A percentile compares a stretch with the other conserved stretches of the same genome.
Evolutionary conservation across 2,329 filamentous ascomycete genomes (phyloP).

Genomic region (Dendrostoma leiphaemia): DNA sequence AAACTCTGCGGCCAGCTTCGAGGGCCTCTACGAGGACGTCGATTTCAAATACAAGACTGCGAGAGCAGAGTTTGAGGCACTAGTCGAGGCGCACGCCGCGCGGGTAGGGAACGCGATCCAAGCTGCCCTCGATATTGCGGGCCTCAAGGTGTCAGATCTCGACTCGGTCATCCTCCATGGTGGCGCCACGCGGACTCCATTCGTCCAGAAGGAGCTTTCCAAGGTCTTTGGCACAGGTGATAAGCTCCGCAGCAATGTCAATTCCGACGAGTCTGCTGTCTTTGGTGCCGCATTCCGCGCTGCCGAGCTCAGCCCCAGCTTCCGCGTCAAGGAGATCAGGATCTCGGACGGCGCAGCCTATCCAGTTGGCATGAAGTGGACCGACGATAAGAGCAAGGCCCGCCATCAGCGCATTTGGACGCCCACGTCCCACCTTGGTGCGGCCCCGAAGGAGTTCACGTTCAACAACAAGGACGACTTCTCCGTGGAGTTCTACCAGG

Average conservation of each 20-base stretch:
- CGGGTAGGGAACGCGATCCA: constrained; percentile 69
- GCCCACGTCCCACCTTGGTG: constrained; percentile 70
- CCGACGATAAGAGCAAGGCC: constrained; percentile 63
- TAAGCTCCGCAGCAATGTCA: constrained; percentile 91
- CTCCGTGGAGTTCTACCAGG: constrained; percentile 75
- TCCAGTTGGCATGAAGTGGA: constrained; percentile 73
- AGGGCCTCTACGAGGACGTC: constrained; percentile 86
- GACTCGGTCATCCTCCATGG: constrained; percentile 93
- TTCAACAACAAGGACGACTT: constrained; percentile 84
- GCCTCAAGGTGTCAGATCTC: constrained; percentile 71
- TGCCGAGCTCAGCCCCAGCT: constrained; percentile 87
- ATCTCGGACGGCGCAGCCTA: constrained; percentile 76
- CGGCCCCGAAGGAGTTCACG: constrained; percentile 76
- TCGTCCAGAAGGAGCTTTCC: constrained; percentile 88
- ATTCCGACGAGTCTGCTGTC: constrained; percentile 93
- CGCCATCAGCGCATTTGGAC: constrained; percentile 83
- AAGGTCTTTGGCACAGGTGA: constrained; percentile 66
- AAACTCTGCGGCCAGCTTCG: constrained; percentile 76
- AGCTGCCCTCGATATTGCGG: constrained; percentile 71
- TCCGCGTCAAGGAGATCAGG: constrained; percentile 96
- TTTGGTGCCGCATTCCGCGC: constrained; percentile 95
- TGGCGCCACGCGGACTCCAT: constrained; percentile 85
- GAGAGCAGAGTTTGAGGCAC: constrained; percentile 76
- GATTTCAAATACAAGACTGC: constrained; percentile 91
- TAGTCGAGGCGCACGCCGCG: constrained; percentile 65